A percentile compares a stretch with the other conserved stretches of the same genome.
Evolutionary conservation across 192 early-diverging fungal genomes (phyloP).

Genomic region (Helicostylum pulchrum): DNA sequence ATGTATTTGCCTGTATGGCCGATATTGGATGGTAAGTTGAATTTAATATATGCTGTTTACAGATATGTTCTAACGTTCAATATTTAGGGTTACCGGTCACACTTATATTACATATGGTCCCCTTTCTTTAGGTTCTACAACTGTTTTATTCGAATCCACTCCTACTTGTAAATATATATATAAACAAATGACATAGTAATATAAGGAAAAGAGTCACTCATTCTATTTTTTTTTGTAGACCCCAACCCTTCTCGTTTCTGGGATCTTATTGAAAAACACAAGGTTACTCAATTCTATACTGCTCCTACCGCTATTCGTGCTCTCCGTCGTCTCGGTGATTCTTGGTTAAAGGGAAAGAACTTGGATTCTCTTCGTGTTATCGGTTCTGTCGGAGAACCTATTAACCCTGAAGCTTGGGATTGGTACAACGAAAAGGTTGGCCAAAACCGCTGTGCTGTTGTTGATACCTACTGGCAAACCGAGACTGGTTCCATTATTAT

Average conservation of each 20-base stretch:
- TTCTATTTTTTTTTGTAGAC: constrained; percentile 47
- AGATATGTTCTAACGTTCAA: too few species aligned
- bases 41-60: too few species aligned
- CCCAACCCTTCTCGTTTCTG: constrained; percentile 81
- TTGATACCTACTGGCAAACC: constrained; percentile 94
- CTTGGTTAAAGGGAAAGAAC: constrained; percentile 71
- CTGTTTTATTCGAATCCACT: constrained; percentile 90
- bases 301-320: constrained; percentile 96
- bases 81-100: constrained; percentile 63
- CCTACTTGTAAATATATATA: constrained; percentile 58
- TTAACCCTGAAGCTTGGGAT: constrained; percentile 94
- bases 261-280: constrained; percentile 81
- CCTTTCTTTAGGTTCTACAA: constrained; percentile 80
- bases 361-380: constrained; percentile 83
- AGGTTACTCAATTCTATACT: constrained; percentile 96
- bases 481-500: constrained; percentile 92
- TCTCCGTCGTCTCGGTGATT: constrained; percentile 79
- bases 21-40: constrained; percentile 76
- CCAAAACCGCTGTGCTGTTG: constrained; percentile 78
- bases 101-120: constrained; percentile 94
- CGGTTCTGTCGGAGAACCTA: constrained; percentile 94
- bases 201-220: too few species aligned
- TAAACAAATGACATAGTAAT: constrained; percentile 52
- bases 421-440: constrained; percentile 95
- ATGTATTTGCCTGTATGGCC: constrained; percentile 92